Evolutionary conservation across 2,329 filamentous ascomycete species (phyloP).

Genomic region (Hypoxylon sp.): DNA sequence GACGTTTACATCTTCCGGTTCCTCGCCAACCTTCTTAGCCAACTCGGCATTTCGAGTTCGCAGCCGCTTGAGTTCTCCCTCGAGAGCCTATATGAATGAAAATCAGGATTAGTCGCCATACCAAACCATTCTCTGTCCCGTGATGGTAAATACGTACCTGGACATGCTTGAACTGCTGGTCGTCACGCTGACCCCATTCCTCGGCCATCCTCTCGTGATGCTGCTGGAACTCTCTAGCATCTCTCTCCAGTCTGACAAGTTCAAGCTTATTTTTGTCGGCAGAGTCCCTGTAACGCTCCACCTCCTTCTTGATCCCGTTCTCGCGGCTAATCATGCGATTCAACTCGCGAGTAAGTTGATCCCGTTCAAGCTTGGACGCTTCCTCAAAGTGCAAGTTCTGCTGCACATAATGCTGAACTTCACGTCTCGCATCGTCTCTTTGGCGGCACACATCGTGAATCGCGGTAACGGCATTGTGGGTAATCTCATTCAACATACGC

Average conservation of each 20-base stretch:
- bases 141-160: slow-evolving; percentile 44
- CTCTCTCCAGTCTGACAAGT: not conserved
- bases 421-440: slow-evolving; percentile 37
- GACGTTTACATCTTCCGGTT: not conserved
- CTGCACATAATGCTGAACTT: slow-evolving; percentile 36
- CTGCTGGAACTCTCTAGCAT: slow-evolving; percentile 35
- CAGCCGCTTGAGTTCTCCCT: slow-evolving; percentile 43
- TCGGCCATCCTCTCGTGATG: slow-evolving; percentile 42
- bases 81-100: slow-evolving; percentile 41
- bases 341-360: slow-evolving; percentile 21
- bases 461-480: slow-evolving; percentile 39
- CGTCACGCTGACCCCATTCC: slow-evolving; percentile 46
- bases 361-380: slow-evolving; percentile 17
- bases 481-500: slow-evolving; percentile 43
- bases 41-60: slow-evolving; percentile 36
- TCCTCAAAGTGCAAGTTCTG: slow-evolving; percentile 18
- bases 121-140: not conserved
- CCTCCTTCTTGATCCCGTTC: slow-evolving; percentile 39
- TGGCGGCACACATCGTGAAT: slow-evolving; percentile 37
- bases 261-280: not conserved
- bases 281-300: slow-evolving; percentile 12
- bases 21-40: slow-evolving; percentile 25
- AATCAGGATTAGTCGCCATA: slow-evolving; percentile 20
- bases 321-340: slow-evolving; percentile 34
- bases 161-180: slow-evolving; percentile 44